Evolutionary conservation across 495 filamentous ascomycete species (phyloP), one percentile per base, ranked within the genome.

Genomic region (Mytilinidion resinicola): DNA sequence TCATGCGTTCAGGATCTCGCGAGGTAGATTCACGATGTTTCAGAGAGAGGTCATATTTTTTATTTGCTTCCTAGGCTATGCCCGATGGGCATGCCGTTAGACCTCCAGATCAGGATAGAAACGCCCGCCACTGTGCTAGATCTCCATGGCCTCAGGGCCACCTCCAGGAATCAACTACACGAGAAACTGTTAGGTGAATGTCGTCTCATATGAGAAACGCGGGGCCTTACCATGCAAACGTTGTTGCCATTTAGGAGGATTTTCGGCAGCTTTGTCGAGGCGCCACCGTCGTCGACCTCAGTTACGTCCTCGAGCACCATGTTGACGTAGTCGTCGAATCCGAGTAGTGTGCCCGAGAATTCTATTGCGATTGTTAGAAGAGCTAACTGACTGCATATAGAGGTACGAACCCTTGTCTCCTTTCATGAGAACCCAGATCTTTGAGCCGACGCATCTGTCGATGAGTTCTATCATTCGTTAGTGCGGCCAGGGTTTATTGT

Each of bases 301-400:
- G 91, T 97, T 38, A 96, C 95, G 66, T 98, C 89, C 66, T 96
- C 91, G 20, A 98, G 73, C 17, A 97, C 93, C 92, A 75, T 84
- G 96, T 91, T 98, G 78, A 98, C 93, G 76, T 96, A 98, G 80
- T 98, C 93, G 72, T 98, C 93, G 66, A 96, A 98, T 2, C 93
- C 93, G 36, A 96, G 80, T 20, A 98, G 77, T 6, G 89, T 96
- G 41, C 93, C 93, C 53, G 87, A 85, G 75, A 97, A 97, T 70
- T 98, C 93, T 97, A 63, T 3, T 55, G 46, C 25, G 19, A 57
- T 62, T 70, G 87, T 61, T 41, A 71, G 57, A 17, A 20, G 11
- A 30, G 25, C 25, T 30, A 30, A 30, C 25, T 30, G 25, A 6
- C 30, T 54, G n/a, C 3, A 43, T 0, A 46, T 46, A 4, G n/a